These are phyloP conservation scores for Beta corolliflora DNA, from an alignment of 179 eudicot species.

Conservation along the genomic window DNA sequence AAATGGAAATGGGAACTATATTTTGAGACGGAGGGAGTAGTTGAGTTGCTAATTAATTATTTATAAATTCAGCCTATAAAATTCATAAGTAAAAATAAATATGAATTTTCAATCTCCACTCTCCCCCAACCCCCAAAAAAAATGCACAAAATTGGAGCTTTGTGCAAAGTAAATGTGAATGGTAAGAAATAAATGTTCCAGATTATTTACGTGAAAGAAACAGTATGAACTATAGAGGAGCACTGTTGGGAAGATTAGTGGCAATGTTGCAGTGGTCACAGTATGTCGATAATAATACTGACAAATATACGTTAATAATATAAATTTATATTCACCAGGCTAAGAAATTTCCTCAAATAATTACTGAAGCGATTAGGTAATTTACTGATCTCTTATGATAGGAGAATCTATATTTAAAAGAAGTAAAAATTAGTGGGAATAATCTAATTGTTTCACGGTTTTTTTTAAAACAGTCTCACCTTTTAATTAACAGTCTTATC, in stretches of 20 bases:
- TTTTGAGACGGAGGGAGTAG: no score
- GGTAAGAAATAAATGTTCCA: background rate
- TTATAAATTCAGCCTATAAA: no score
- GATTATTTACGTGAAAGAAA: background rate
- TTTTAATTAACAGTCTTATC: no score
- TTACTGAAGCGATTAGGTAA: no score
- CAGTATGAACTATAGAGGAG: background rate
- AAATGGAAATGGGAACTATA: no score
- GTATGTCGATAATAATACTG: background rate
- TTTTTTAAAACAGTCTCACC: no score
- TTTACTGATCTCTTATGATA: background rate
- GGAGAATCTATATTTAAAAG: background rate
- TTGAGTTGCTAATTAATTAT: no score
- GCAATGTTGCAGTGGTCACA: background rate
- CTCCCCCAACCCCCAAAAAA: background rate
- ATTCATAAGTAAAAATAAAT: no score
- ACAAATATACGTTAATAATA: background rate
- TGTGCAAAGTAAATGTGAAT: background rate
- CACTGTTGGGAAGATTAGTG: background rate
- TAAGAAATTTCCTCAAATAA: background rate
- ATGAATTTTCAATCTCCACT: no score
- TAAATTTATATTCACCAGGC: background rate
- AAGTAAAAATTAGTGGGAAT: no score
- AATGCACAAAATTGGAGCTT: background rate
- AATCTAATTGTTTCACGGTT: no score